Percentiles rank a stretch among this genome's conserved stretches.
Evolutionary conservation across 2,329 filamentous ascomycete genomes (phyloP).

Genomic region (Fusarium sp.): DNA sequence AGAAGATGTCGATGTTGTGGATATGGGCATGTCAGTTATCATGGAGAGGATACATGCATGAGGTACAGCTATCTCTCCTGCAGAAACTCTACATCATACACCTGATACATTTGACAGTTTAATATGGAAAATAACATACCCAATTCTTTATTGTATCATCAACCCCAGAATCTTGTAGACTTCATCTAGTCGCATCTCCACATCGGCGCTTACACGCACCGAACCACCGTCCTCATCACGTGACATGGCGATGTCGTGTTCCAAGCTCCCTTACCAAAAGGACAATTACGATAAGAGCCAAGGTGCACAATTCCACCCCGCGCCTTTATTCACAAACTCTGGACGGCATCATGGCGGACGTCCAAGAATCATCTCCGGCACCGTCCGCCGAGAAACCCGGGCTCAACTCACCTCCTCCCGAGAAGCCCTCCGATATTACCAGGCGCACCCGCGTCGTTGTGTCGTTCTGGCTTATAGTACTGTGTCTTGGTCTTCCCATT

Average conservation of each 20-base stretch:
- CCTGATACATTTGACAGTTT: neutral
- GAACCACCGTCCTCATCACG: constrained; percentile 27
- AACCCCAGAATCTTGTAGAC: neutral
- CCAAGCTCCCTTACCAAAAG: constrained; percentile 27
- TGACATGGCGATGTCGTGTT: constrained; percentile 46
- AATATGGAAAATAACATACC: neutral
- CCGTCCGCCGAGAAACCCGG: constrained; percentile 18
- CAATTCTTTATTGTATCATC: neutral
- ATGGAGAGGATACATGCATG: neutral
- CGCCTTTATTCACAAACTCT: constrained; percentile 11
- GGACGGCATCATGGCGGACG: constrained; percentile 41
- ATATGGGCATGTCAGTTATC: neutral
- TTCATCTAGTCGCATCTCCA: neutral
- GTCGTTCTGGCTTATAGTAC: constrained; percentile 90
- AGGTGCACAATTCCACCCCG: constrained; percentile 8
- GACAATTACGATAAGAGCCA: constrained; percentile 25
- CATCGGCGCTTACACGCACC: constrained; percentile 31
- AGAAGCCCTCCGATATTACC: constrained; percentile 76
- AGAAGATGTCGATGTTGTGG: neutral
- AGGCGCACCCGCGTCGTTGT: constrained; percentile 80
- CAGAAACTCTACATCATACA: neutral
- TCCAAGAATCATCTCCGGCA: constrained; percentile 31
- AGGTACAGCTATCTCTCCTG: neutral
- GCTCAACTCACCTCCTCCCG: constrained; percentile 74
- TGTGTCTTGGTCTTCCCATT: constrained; percentile 87